Evolutionary conservation across 306 rosid genomes (phyloP), one percentile per base, ranked within the genome.

Genomic region (Cucurbita moschata): DNA sequence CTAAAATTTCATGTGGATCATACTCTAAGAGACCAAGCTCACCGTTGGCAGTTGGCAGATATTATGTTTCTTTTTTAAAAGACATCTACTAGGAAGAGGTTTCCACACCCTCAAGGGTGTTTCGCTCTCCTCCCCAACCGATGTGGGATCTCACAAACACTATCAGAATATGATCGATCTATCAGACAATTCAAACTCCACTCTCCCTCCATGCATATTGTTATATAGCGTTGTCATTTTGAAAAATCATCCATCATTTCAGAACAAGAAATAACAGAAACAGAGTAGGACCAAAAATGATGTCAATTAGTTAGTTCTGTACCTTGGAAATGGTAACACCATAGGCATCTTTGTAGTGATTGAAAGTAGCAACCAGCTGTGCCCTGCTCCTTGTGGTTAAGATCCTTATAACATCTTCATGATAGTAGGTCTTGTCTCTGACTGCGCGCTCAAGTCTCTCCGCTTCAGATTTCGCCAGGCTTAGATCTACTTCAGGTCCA

Each of bases 351-450:
- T 79, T 83, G 81, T 87, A 92, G 39, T 75, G 83, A 73, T 89
- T 91, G 85, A 91, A 91, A 70, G 89, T 86, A 0, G 91, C 96
- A 46, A 85, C 77, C 81, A 90, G 88, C 73, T 89, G 96, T 1
- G 76, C 66, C 81, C 83, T 89, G 86, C 96, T 87, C 77, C 92
- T 87, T 26, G 96, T 89, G 37, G 80, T 86, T 52, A 89, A 63
- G 78, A 87, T 81, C 82, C 93, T 84, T 7, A 87, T 76, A 44
- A 87, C 80, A 78, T 91, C 97, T 52, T 87, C 97, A 56, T 71
- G 71, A 46, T 81, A 78, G 19, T 80, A 80, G 42, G 78, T 79
- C 77, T 85, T 88, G 81, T 82, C 86, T 66, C 88, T 88, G 83
- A 88, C 85, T 62, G 89, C 86, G 18, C 85, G 81, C 26, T 86